Base-by-base conservation (phyloP, 1,284 basidiomycete species). In the Rhodotorula sp. region DNA sequence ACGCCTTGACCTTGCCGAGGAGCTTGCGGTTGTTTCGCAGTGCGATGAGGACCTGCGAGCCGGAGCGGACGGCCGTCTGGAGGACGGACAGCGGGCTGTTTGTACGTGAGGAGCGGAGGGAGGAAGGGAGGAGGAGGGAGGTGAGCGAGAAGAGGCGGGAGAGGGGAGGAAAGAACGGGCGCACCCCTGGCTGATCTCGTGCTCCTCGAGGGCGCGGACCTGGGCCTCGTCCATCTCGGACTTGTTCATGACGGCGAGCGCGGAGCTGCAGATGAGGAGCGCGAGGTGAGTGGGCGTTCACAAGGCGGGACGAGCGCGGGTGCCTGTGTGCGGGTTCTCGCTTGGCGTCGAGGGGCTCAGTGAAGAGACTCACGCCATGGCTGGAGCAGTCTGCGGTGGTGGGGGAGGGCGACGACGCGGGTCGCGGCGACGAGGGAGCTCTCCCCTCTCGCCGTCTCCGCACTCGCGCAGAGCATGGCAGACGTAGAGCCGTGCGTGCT, bases 21-120 rank as follows among this genome's bases (percentile, higher is more conserved):
- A 99, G 85, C 83, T 99, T 99, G 84, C 97, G 97, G 87, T 99
- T 97, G 85, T 99, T 99, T 79, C 97, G 86, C 71, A 99, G 86
- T 39, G 94, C 95, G 80, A 99, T 96, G 74, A 99, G 88, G 78
- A 99, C 92, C 84, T 99, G 97, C 15, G 94, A 91, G 83, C 98
- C 98, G 25, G 69, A 59, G 82, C 97, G 88, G 76, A 99, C 97
- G 50, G 94, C 92, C 83, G 97, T 94, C 83, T 99, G 97, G 56
- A 99, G 86, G 61, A 99, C 96, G n/a, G 93, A 96, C 79, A 99
- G 84, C 39, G 96, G 95, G 55, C 80, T 76, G 69, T 48, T 22
- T 7, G 41, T n/a, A 8, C n/a, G 46, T 44, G 57, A 27, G 57
- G 27, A 27, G 36, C 36, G 39, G 48, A 19, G 36, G 44, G 54